phyloP scores from a whole-genome alignment of 106 monocot genomes.

The Narthecium ossifragum region DNA sequence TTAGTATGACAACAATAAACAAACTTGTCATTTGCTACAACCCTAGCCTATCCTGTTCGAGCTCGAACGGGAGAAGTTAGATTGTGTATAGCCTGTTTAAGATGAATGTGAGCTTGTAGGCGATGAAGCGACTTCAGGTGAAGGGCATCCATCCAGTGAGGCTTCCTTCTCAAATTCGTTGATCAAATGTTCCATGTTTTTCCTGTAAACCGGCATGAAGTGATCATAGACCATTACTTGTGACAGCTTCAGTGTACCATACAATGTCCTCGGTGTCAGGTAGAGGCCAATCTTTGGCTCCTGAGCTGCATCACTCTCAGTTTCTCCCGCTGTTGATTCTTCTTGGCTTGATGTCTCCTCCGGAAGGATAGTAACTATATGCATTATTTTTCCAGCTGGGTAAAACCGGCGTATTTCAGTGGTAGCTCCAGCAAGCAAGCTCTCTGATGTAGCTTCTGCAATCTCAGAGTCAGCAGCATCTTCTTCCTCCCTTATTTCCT shows the following conservation, averaged over 20 bases:
- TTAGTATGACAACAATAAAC: too few relatives aligned
- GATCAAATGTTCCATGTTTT: conserved; percentile 72
- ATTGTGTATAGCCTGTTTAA: too few relatives aligned
- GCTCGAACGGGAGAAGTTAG: too few relatives aligned
- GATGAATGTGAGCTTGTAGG: too few relatives aligned
- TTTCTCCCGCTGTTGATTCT: conserved; percentile 5
- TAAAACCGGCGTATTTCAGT: conserved; percentile 66
- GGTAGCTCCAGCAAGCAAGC: conserved; percentile 24
- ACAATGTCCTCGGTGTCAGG: conserved; percentile 73
- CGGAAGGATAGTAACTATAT: conserved; percentile 36
- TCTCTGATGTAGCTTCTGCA: conserved; percentile 24
- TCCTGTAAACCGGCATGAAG: conserved; percentile 90
- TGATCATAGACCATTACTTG: conserved; percentile 87
- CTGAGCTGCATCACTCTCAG: neutral
- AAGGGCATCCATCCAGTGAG: neutral
- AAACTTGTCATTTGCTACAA: too few relatives aligned
- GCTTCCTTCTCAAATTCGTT: conserved; percentile 42
- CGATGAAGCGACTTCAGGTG: too few relatives aligned
- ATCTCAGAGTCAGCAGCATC: conserved; percentile 43
- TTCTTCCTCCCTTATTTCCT: conserved; percentile 70
- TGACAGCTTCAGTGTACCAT: conserved; percentile 86
- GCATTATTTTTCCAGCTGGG: conserved; percentile 90
- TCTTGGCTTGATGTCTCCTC: conserved; percentile 24
- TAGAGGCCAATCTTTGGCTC: conserved; percentile 58
- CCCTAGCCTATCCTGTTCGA: too few relatives aligned